Evolutionary conservation across 2,329 filamentous ascomycete species (phyloP).

Genomic region (Nemania diffusa): DNA sequence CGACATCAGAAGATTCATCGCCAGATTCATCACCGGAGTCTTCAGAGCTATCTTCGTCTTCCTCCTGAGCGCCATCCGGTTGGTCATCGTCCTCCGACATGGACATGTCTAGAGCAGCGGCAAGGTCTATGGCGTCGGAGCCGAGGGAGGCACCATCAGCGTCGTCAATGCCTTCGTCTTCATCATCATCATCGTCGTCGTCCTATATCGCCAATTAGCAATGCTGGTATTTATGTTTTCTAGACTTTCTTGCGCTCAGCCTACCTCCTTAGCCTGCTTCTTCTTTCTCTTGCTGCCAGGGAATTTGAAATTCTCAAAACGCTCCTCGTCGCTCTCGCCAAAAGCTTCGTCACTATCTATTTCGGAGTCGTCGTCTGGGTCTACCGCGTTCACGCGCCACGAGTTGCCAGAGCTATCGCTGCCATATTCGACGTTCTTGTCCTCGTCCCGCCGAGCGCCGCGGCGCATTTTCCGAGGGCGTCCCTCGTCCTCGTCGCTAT

Average conservation of each 20-base stretch:
- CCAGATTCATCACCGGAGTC: conserved; percentile 56
- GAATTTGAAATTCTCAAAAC: conserved; percentile 78
- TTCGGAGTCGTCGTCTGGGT: conserved; percentile 71
- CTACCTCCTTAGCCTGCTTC: conserved; percentile 58
- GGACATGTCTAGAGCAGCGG: conserved; percentile 62
- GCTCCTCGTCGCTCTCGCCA: conserved; percentile 87
- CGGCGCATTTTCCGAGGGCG: conserved; percentile 55
- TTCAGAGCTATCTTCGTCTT: conserved; percentile 56
- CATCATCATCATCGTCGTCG: conserved; percentile 66
- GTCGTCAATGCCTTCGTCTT: conserved; percentile 61
- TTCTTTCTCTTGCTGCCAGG: conserved; percentile 58
- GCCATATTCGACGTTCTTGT: conserved; percentile 74
- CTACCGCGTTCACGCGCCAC: conserved; percentile 78
- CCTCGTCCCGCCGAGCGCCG: conserved; percentile 51
- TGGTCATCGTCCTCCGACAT: conserved; percentile 60
- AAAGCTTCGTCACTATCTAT: conserved; percentile 82
- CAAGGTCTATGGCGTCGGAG: conserved; percentile 68
- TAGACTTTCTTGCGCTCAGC: conserved; percentile 44
- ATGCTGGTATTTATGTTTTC: neutral
- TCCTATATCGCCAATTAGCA: conserved; percentile 51
- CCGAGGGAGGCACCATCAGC: conserved; percentile 69
- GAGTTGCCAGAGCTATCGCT: conserved; percentile 88
- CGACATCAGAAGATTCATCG: conserved; percentile 55
- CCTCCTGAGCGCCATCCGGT: conserved; percentile 61
- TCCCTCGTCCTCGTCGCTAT: conserved; percentile 73